Base-by-base conservation (phyloP, 83 land plant species). In the Isoetes engelmannii region DNA sequence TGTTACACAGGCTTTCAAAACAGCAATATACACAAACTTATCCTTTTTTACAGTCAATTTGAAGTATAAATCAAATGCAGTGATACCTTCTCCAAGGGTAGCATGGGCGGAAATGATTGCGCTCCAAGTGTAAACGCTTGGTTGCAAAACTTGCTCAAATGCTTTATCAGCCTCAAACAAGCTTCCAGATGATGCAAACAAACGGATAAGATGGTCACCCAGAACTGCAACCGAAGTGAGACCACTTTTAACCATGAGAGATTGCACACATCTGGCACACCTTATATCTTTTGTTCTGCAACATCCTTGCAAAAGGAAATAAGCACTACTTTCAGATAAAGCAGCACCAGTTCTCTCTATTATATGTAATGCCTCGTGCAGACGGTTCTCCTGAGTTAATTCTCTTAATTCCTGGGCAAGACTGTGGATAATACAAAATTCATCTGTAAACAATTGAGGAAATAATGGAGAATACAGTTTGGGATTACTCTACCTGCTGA, bases 1-100 rank as follows among this genome's bases (percentile, higher is more conserved):
- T 20, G 42, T 45, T 13, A 70, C 48, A 63, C 81, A 80, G 37
- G 73, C 83, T 50, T 55, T 72, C 4, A 80, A 61, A 10, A 80
- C 65, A 57, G 51, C 42, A 6, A 74, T 46, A 12, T 60, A 7
- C 4, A 75, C 74, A 44, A 51, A 67, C 7, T 43, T 17, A 45
- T 68, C 48, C 5, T 77, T 65, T 48, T n/a, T 21, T 12, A 62
- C 37, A 48, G 48, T 56, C 80, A 78, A 74, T 53, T 51, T 61
- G 9, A 8, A 60, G 45, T 43, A 78, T 0, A 68, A n/a, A 12
- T 19, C 8, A 44, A 78, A 17, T 7, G 77, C 78, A 37, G 60
- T 47, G 13, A 41, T 44, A 4, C 46, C 45, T 5, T 48, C 19
- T 19, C 72, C 77, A 53, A 5, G 37, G 5, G 28, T 13, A 54